Evolutionary conservation across 495 filamentous ascomycete species (phyloP), one percentile per base, ranked within the genome.

Genomic region (Tuber magnatum): DNA sequence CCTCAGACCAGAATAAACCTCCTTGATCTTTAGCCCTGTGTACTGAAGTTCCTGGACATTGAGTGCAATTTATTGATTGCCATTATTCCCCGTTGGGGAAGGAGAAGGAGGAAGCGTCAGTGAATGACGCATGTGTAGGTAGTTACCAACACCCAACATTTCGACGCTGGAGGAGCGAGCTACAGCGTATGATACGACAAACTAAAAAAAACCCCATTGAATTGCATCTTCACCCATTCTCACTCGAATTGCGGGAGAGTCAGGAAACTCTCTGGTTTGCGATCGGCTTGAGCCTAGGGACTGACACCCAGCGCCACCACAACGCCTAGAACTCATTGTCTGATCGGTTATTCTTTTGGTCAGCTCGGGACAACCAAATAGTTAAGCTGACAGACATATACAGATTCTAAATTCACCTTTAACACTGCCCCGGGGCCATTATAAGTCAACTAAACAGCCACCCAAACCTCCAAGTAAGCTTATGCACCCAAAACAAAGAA

Each of bases 71-170:
- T 68, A 46, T 42, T 20, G 35, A 42, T 75, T 70, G 5, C 28
- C 20, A 9, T n/a, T 74, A 12, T 69, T 24, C 20, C 39, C 35
- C 5, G 48, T 38, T 69, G 20, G 35, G 38, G 42, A 14, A 16
- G 42, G 42, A 43, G 43, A n/a, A n/a, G n/a, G n/a, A n/a, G n/a
- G 48, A 35, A 40, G 24, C 2, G 3, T 39, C 8, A 4, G 1
- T 71, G 22, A 39, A 28, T 41, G 20, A 35, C 22, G 38, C 20
- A 41, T 40, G 14, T 24, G 24, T 46, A 74, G 41, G 48, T n/a
- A 69, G 68, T 69, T 74, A 71, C 35, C 40, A 61, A 68, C 48
- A 74, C 40, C 65, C 38, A 71, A n/a, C 39, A 74, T 35, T n/a
- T 51, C 24, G 8, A n/a, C 8, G 2, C 22, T 20, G 1, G 6